Evolutionary conservation across 2,329 filamentous ascomycete genomes (phyloP).

Genomic region (Ustilaginoidea virens): DNA sequence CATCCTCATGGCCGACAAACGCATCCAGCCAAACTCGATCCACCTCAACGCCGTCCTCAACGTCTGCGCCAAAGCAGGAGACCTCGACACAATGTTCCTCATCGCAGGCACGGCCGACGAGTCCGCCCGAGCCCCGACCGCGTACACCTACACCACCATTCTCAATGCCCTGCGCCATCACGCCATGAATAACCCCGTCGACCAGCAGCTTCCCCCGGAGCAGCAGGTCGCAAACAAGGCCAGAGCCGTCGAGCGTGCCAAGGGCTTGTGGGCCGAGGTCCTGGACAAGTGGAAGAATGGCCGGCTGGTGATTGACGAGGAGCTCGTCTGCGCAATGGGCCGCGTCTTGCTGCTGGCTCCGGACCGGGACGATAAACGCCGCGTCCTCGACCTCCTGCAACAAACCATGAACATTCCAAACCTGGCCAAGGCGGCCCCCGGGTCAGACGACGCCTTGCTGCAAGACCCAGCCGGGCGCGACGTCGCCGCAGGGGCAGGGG

Average conservation of each 20-base stretch:
- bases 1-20: constrained; percentile 48
- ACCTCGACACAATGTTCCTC: constrained; percentile 69
- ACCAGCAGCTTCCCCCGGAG: constrained; percentile 12
- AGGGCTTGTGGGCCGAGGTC: constrained; percentile 68
- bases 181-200: constrained; percentile 10
- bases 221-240: constrained; percentile 19
- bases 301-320: constrained; percentile 57
- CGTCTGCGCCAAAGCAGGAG: constrained; percentile 57
- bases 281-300: constrained; percentile 61
- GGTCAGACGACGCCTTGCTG: constrained; percentile 7
- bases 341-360: constrained; percentile 54
- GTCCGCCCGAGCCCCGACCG: constrained; percentile 45
- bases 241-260: constrained; percentile 47
- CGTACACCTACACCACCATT: constrained; percentile 65
- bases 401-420: constrained; percentile 67
- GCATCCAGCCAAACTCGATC: constrained; percentile 56
- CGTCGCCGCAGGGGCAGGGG: too few species aligned
- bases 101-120: constrained; percentile 59
- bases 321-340: constrained; percentile 69
- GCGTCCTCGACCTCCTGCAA: constrained; percentile 61
- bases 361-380: constrained; percentile 44
- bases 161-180: constrained; percentile 53
- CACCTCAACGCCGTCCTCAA: constrained; percentile 82
- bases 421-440: constrained; percentile 18
- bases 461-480: constrained; percentile 9